phyloP scores from a whole-genome alignment of 2,329 filamentous ascomycete species.

The Karstenula rhodostoma region DNA sequence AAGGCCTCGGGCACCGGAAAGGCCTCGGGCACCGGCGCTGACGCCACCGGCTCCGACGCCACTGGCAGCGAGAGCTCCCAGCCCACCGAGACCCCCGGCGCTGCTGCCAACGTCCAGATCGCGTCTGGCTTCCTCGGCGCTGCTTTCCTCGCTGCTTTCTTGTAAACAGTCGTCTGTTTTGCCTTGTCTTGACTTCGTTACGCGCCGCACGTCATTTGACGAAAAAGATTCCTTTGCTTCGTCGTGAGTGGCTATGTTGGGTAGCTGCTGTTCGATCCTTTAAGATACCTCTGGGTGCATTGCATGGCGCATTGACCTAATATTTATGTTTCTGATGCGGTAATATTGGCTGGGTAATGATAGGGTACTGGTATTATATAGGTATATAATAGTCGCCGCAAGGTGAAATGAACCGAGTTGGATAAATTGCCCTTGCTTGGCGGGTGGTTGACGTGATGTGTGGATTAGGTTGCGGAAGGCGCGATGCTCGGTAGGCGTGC shows the following conservation, averaged over 20 bases:
- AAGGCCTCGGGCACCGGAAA: neutral
- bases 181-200: conserved; percentile 17
- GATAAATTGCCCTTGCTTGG: neutral
- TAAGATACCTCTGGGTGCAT: conserved; percentile 42
- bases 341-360: neutral
- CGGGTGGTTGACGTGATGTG: neutral
- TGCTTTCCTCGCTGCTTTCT: conserved; percentile 48
- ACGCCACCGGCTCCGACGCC: conserved; percentile 1
- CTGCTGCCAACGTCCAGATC: conserved; percentile 41
- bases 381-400: conserved; percentile 2
- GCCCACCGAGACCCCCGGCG: conserved; percentile 28
- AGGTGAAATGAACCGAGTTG: conserved; percentile 6
- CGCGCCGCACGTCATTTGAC: conserved; percentile 14
- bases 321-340: conserved; percentile 14
- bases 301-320: conserved; percentile 25
- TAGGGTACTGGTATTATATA: conserved; percentile 1
- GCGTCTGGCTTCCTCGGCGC: conserved; percentile 44
- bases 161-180: conserved; percentile 37
- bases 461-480: neutral
- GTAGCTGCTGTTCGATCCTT: conserved; percentile 33
- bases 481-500: neutral
- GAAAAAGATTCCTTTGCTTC: conserved; percentile 5
- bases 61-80: conserved; percentile 16
- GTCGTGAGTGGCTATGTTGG: conserved; percentile 6
- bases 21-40: conserved; percentile 8